Evolutionary conservation across 495 filamentous ascomycete species (phyloP).

Genomic region (Parathielavia hyrcaniae): DNA sequence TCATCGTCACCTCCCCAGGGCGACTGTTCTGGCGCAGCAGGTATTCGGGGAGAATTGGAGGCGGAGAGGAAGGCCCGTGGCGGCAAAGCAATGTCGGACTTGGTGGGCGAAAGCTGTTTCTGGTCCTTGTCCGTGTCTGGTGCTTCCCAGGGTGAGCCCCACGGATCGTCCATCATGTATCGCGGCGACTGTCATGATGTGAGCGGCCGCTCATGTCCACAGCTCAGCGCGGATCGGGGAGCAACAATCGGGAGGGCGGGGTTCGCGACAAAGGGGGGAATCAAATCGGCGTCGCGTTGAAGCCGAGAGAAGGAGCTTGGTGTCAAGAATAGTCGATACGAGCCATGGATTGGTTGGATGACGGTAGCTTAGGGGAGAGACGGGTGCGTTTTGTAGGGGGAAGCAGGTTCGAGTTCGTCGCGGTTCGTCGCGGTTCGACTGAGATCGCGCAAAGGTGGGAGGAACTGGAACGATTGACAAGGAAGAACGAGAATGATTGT

Average conservation of each 20-base stretch:
- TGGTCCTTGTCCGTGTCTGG: slow-evolving; percentile 32
- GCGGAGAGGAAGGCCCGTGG: slow-evolving; percentile 42
- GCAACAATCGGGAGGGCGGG: not conserved
- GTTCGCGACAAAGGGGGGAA: no score
- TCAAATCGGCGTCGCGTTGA: not conserved
- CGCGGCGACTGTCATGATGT: slow-evolving; percentile 29
- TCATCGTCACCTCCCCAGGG: slow-evolving; percentile 44
- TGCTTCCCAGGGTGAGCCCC: slow-evolving; percentile 48
- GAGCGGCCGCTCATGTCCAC: slow-evolving; percentile 6
- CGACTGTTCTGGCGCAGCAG: slow-evolving; percentile 31
- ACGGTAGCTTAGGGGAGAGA: not conserved
- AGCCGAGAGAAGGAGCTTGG: not conserved
- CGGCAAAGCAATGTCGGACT: slow-evolving; percentile 39
- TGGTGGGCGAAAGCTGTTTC: slow-evolving; percentile 30
- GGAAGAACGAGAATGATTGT: not conserved
- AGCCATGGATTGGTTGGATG: not conserved
- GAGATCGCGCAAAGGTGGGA: not conserved
- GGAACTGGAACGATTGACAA: not conserved
- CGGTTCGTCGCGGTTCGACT: not conserved
- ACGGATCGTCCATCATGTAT: slow-evolving; percentile 52
- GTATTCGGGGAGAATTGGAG: slow-evolving; percentile 28
- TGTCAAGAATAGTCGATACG: not conserved
- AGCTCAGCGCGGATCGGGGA: slow-evolving; percentile 14
- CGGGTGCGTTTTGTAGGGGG: no score
- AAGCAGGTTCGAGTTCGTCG: not conserved